These are phyloP conservation scores for Pharnaceum exiguum DNA, from an alignment of 148 eudicot genomes.

Conservation along the genomic window DNA sequence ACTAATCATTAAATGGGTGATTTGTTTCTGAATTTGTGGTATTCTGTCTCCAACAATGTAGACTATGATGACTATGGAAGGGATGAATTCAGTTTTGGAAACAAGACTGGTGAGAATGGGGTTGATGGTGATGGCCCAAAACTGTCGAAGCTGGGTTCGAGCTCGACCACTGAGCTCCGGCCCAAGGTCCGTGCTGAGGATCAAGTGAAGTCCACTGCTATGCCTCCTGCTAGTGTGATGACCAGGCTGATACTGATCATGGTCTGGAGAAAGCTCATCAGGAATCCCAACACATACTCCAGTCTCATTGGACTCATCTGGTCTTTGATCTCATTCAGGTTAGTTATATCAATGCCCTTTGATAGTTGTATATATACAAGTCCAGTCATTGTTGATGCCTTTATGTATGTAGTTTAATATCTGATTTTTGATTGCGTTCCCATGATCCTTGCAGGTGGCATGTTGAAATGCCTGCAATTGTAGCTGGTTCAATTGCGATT, in stretches of 20 bases:
- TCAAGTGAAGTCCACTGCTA: conserved; percentile 46
- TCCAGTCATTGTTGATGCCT: neutral
- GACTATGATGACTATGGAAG: conserved; percentile 82
- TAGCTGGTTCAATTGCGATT: conserved; percentile 62
- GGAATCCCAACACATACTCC: conserved; percentile 83
- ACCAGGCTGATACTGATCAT: conserved; percentile 71
- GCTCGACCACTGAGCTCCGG: conserved; percentile 71
- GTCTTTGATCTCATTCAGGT: conserved; percentile 78
- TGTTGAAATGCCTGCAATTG: conserved; percentile 67
- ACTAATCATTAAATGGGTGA: neutral
- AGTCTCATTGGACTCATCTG: conserved; percentile 75
- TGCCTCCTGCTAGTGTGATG: conserved; percentile 83
- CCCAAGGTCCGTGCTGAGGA: conserved; percentile 40
- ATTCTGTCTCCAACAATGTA: conserved; percentile 16
- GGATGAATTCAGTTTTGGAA: conserved; percentile 78
- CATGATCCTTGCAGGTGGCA: conserved; percentile 40
- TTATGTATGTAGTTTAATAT: neutral
- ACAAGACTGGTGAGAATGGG: conserved; percentile 41
- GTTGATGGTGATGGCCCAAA: conserved; percentile 53
- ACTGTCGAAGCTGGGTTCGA: conserved; percentile 73
- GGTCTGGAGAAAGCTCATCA: conserved; percentile 83
- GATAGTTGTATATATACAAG: neutral
- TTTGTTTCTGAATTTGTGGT: neutral
- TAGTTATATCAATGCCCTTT: neutral
- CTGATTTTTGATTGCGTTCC: neutral